Percentiles rank a stretch among this genome's conserved stretches.
phyloP scores from a whole-genome alignment of 345 rosid genomes.

The Excoecaria agallocha region DNA sequence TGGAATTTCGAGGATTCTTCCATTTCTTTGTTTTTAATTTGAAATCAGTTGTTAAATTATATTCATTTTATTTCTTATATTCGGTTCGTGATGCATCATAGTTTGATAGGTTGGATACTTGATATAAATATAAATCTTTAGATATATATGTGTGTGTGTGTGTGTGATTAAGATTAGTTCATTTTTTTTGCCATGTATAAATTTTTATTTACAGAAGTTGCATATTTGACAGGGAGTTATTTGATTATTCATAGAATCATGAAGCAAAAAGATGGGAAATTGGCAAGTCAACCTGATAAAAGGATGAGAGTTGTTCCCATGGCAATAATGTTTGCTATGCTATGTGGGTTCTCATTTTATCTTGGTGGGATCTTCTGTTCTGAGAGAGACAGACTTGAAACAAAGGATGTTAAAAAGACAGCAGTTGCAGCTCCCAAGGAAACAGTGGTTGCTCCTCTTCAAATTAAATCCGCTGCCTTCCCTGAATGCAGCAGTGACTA shows the following conservation, averaged over 20 bases:
- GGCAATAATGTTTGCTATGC: conserved; percentile 44
- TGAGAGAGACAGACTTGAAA: conserved; percentile 38
- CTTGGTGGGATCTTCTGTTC: conserved; percentile 80
- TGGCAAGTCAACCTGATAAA: conserved; percentile 46
- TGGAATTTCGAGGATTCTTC: background rate
- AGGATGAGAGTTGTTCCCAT: conserved; percentile 46
- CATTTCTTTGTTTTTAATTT: background rate
- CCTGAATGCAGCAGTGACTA: conserved; percentile 74
- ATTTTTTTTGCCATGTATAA: background rate
- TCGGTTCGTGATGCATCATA: background rate
- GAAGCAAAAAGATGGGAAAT: conserved; percentile 89
- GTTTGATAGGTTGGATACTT: background rate
- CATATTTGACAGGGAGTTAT: conserved; percentile 34
- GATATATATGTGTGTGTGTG: too few species aligned
- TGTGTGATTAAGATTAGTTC: too few species aligned
- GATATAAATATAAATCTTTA: background rate
- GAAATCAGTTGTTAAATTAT: background rate
- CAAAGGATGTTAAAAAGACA: conserved; percentile 35
- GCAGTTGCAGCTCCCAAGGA: conserved; percentile 52
- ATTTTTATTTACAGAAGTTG: background rate
- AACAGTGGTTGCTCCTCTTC: conserved; percentile 41
- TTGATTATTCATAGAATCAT: conserved; percentile 32
- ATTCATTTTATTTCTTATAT: background rate
- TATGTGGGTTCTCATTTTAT: conserved; percentile 86
- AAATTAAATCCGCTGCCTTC: conserved; percentile 55